These are phyloP conservation scores for Suillus subluteus DNA, from an alignment of 768 basidiomycete genomes.

Conservation along the genomic window DNA sequence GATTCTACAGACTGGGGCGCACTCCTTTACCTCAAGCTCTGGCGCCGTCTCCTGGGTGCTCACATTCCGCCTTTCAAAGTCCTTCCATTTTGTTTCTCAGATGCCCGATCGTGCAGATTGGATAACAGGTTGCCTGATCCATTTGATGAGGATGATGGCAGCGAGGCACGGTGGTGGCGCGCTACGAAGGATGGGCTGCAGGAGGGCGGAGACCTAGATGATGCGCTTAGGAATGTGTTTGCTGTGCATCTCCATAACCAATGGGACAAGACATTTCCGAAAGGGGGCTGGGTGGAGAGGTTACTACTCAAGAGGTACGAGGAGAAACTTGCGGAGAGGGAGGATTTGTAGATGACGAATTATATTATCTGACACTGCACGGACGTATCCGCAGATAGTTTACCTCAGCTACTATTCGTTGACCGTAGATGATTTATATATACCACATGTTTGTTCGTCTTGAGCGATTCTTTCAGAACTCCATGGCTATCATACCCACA, in stretches of 20 bases:
- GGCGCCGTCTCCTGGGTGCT: slow-evolving; percentile 77
- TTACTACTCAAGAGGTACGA: slow-evolving; percentile 72
- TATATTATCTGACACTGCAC: not conserved
- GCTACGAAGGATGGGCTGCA: slow-evolving; percentile 44
- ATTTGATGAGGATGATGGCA: slow-evolving; percentile 43
- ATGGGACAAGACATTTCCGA: slow-evolving; percentile 87
- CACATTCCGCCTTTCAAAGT: slow-evolving; percentile 85
- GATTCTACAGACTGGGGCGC: slow-evolving; percentile 95
- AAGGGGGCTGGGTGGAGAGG: slow-evolving; percentile 84
- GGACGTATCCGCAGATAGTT: not conserved
- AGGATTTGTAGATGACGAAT: not conserved
- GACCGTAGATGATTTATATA: not conserved
- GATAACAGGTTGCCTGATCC: slow-evolving; percentile 95
- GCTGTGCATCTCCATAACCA: slow-evolving; percentile 94
- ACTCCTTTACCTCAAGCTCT: slow-evolving; percentile 87
- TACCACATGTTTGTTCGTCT: not conserved
- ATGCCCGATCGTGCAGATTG: slow-evolving; percentile 87
- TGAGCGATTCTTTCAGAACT: not conserved
- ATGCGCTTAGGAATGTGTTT: slow-evolving; percentile 72
- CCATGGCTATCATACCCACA: not conserved
- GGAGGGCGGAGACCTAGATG: slow-evolving; percentile 65
- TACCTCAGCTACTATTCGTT: not conserved
- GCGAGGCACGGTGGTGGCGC: slow-evolving; percentile 11
- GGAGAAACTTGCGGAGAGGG: slow-evolving; percentile 12
- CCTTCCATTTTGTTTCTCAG: slow-evolving; percentile 94